Conservation (phyloP, 208 protist species). For the Wallacemonas sp. region DNA sequence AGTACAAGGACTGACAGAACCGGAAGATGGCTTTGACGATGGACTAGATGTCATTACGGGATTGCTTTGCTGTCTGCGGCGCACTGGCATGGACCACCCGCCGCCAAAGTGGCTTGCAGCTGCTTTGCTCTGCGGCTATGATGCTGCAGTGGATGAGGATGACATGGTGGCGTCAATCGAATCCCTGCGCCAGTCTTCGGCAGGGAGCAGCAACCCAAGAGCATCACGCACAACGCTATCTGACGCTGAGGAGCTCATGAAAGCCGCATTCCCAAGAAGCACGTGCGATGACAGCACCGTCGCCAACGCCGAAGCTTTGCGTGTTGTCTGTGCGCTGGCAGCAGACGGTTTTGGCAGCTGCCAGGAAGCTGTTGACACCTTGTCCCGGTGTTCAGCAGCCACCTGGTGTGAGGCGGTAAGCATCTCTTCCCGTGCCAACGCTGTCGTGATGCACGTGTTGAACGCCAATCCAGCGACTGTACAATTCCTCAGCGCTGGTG, state of each 20-base stretch:
- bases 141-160: constrained; percentile 40
- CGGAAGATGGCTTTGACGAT: no score
- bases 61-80: constrained; percentile 23
- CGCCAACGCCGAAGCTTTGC: no score
- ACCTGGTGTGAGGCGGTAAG: no score
- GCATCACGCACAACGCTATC: no score
- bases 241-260: no score
- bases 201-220: no score
- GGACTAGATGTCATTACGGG: not conserved
- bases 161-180: constrained; percentile 17
- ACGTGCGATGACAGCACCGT: no score
- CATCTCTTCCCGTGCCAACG: not conserved
- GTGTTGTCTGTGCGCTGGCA: constrained; percentile 1
- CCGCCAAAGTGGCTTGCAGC: constrained; percentile 35
- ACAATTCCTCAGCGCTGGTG: not conserved
- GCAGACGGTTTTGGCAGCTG: not conserved
- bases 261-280: no score
- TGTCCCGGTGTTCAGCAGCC: not conserved
- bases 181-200: not conserved
- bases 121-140: constrained; percentile 35
- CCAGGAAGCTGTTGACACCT: not conserved
- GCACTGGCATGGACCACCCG: constrained; percentile 33
- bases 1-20: no score
- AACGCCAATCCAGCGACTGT: not conserved
- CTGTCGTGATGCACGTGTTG: not conserved